Evolutionary conservation across 2,329 filamentous ascomycete species (phyloP).

Genomic region (Amauroascus verrucosus): DNA sequence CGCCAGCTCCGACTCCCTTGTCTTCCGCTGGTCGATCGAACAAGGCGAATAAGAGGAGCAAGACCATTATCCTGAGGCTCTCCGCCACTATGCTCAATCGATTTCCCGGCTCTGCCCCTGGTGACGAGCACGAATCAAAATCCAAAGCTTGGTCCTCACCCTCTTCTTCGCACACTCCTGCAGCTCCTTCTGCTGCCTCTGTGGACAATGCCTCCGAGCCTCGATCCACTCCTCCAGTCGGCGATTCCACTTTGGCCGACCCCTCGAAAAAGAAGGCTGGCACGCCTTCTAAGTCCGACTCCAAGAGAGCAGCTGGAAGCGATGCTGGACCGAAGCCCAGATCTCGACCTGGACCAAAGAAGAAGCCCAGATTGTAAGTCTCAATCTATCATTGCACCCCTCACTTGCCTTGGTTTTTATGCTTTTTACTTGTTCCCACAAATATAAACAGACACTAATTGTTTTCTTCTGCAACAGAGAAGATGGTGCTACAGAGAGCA

Average conservation of each 20-base stretch:
- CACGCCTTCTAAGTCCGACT: slow-evolving; percentile 57
- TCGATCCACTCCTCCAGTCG: slow-evolving; percentile 28
- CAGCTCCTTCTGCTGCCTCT: slow-evolving; percentile 27
- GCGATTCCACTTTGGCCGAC: slow-evolving; percentile 30
- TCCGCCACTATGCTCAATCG: slow-evolving; percentile 29
- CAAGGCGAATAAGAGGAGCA: slow-evolving; percentile 25
- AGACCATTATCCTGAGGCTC: slow-evolving; percentile 32
- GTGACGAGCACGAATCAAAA: slow-evolving; percentile 18
- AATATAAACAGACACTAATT: slow-evolving; percentile 10
- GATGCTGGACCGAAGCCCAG: slow-evolving; percentile 59
- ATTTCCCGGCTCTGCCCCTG: slow-evolving; percentile 22
- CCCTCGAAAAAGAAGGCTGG: slow-evolving; percentile 34
- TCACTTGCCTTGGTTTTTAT: not conserved
- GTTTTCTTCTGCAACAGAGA: slow-evolving; percentile 39
- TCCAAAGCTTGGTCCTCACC: slow-evolving; percentile 28
- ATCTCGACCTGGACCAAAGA: slow-evolving; percentile 90
- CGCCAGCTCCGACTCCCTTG: slow-evolving; percentile 22
- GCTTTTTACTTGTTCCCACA: not conserved
- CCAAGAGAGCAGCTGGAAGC: slow-evolving; percentile 47
- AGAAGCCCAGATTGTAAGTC: slow-evolving; percentile 86
- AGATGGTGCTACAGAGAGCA: slow-evolving; percentile 40
- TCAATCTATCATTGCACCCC: not conserved
- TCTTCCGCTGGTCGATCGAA: slow-evolving; percentile 30
- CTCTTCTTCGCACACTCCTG: slow-evolving; percentile 26
- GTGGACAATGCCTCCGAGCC: slow-evolving; percentile 35